Evolutionary conservation across 257 asterid genomes (phyloP), one percentile per base, ranked within the genome.

Genomic region (Fraxinus quadrangulata): DNA sequence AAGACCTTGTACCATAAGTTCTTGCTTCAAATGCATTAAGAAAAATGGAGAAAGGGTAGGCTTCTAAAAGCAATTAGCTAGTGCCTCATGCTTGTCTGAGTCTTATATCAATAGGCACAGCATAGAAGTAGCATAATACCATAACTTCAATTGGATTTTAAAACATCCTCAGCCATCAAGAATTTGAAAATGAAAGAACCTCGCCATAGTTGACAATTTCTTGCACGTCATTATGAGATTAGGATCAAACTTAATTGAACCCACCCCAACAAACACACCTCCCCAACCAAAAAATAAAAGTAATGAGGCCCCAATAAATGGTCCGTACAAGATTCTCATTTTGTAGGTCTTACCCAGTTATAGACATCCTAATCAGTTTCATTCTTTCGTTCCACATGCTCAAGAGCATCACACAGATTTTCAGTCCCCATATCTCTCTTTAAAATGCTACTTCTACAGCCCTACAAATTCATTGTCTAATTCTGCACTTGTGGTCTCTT

Each of bases 1-100:
- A 54, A 77, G 77, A 75, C 80, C 69, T 69, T n/a, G 40, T n/a
- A 42, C 34, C 66, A 70, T 21, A 26, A 42, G 36, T 66, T 47
- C 49, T 34, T 28, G 17, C 21, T 42, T 74, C 80, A 16, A 26
- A 42, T 63, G 26, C 30, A 47, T 34, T 23, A 81, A 72, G 19
- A 59, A 59, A 59, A 59, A 59, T 2, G 24, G 26, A n/a, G 67
- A 59, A 59, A 21, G 3, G 3, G 66, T n/a, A 26, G 66, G 28
- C 26, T 56, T 56, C 66, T 56, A 56, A 5, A n/a, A 59, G 14
- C 3, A 59, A n/a, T 8, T n/a, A 23, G 67, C 28, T 14, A 47
- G 16, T 16, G n/a, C 59, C 59, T 47, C 59, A 2, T 59, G 30
- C 13, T 24, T 19, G 23, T 54, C 4, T 6, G 67, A 59, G 28